Conservation (phyloP, 192 early-diverging fungal species). For the Bifiguratus adelaidae region DNA sequence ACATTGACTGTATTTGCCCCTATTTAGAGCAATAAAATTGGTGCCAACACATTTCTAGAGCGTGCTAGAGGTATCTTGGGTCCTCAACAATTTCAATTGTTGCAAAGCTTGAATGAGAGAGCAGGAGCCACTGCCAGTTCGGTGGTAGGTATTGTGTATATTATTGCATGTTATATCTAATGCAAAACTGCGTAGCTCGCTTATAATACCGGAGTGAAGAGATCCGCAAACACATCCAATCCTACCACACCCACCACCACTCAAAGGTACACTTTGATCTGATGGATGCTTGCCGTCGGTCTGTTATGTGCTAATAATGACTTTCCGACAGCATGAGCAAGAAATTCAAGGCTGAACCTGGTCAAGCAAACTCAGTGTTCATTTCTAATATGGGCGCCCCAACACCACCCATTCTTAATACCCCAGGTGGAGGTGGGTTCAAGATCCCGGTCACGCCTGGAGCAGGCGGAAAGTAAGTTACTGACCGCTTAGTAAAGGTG, state of each 20-base stretch:
- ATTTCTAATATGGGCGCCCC: not conserved
- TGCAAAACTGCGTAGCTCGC: constrained; percentile 1
- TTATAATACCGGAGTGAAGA: constrained; percentile 6
- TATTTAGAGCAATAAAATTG: constrained; percentile 27
- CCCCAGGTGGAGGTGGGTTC: not conserved
- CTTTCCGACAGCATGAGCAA: too few relatives aligned
- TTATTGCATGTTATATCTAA: not conserved
- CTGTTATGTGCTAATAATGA: too few relatives aligned
- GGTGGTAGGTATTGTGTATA: not conserved
- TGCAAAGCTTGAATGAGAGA: constrained; percentile 29
- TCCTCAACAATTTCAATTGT: constrained; percentile 28
- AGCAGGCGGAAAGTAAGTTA: not conserved
- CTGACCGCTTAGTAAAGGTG: constrained; percentile 6
- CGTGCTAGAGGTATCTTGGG: constrained; percentile 21
- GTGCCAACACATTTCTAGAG: constrained; percentile 25
- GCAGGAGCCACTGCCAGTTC: not conserved
- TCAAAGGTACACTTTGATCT: constrained; percentile 5
- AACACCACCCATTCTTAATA: constrained; percentile 3
- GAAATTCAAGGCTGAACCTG: too few relatives aligned
- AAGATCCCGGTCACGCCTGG: not conserved
- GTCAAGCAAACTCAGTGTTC: not conserved
- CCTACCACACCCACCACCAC: too few relatives aligned
- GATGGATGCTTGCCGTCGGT: too few relatives aligned
- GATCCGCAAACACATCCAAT: constrained; percentile 1
- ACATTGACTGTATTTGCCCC: too few relatives aligned